phyloP scores from a whole-genome alignment of 148 eudicot genomes.

The Cornus suecica region DNA sequence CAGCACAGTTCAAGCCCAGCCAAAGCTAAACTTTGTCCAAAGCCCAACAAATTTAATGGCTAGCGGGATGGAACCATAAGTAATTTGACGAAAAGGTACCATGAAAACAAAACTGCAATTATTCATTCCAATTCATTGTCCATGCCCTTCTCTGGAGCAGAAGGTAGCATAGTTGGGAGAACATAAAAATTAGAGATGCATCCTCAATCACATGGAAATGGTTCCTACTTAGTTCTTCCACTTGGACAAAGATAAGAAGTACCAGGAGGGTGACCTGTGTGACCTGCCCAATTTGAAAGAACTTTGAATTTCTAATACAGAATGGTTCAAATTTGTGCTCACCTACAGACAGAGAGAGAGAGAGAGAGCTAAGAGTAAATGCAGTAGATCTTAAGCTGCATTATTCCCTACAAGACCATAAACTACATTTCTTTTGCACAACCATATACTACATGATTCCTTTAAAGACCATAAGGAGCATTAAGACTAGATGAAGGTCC shows the following conservation, averaged over 20 bases:
- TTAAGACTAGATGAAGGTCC: background rate
- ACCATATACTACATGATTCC: too few relatives aligned
- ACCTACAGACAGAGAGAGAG: background rate
- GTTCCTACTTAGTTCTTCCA: too few relatives aligned
- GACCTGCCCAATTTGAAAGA: too few relatives aligned
- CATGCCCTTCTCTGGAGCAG: background rate
- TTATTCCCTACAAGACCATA: background rate
- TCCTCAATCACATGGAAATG: too few relatives aligned
- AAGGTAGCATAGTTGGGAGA: too few relatives aligned
- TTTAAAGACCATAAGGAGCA: too few relatives aligned
- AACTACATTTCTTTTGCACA: background rate
- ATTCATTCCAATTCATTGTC: background rate
- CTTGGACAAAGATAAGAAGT: too few relatives aligned
- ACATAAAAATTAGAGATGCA: too few relatives aligned
- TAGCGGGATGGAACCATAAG: too few relatives aligned
- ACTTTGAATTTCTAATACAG: background rate
- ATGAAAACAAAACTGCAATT: background rate
- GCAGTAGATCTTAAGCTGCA: background rate
- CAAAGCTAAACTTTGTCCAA: background rate
- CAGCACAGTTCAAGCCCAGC: background rate
- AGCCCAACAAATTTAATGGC: background rate
- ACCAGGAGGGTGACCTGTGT: too few relatives aligned
- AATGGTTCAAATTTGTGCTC: background rate
- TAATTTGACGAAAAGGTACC: background rate
- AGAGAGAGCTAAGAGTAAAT: background rate